A percentile compares a stretch with the other conserved stretches of the same genome.
These are phyloP conservation scores for Trichosporon asahii DNA, from an alignment of 1,284 basidiomycete species.

Conservation along the genomic window DNA sequence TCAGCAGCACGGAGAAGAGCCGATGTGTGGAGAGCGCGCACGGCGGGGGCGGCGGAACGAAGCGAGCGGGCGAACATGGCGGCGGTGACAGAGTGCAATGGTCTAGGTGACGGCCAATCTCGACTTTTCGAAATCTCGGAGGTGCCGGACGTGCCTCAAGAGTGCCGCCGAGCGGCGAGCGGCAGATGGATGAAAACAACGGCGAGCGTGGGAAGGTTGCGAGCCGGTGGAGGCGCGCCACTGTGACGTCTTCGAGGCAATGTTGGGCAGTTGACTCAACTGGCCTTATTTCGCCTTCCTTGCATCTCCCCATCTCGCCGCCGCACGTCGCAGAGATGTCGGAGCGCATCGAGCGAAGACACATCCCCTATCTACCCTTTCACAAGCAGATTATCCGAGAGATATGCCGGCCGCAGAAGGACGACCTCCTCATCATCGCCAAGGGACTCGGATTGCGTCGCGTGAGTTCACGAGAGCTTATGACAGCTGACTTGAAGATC, in stretches of 20 bases:
- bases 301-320: not conserved
- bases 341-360: slow-evolving; percentile 25
- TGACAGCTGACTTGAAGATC: slow-evolving; percentile 53
- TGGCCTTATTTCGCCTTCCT: not conserved
- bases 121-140: slow-evolving; percentile 10
- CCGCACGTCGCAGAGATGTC: not conserved
- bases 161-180: not conserved
- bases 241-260: not conserved
- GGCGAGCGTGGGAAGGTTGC: slow-evolving; percentile 10
- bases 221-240: not conserved
- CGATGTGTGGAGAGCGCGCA: slow-evolving; percentile 27
- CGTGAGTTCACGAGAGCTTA: slow-evolving; percentile 25
- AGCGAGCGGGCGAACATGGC: slow-evolving; percentile 27
- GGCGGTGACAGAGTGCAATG: not conserved
- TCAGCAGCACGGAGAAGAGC: slow-evolving; percentile 16
- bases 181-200: not conserved
- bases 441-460: slow-evolving; percentile 78
- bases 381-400: slow-evolving; percentile 53
- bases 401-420: slow-evolving; percentile 62
- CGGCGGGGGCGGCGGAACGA: not conserved
- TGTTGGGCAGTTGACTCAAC: slow-evolving; percentile 4
- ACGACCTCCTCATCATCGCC: slow-evolving; percentile 77
- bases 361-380: slow-evolving; percentile 52
- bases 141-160: slow-evolving; percentile 1
- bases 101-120: not conserved